Evolutionary conservation across 805 yeast genomes (phyloP), one percentile per base, ranked within the genome.

Genomic region (Candida hungchunana): DNA sequence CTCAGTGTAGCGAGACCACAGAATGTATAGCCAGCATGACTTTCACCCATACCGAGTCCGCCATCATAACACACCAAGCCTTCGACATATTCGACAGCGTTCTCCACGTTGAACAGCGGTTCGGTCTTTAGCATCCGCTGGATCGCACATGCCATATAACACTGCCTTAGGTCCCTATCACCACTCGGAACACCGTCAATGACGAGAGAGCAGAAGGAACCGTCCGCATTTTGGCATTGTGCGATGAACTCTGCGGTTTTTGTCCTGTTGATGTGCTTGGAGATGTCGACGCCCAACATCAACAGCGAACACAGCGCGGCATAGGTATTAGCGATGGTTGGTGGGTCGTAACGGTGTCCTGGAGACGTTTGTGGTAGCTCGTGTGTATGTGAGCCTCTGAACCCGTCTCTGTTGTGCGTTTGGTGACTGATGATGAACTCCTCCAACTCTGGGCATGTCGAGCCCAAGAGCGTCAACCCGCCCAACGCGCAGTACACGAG

Each of bases 11-110:
- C 82, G 17, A 89, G 48, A 0, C 84, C 96, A 60, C 97, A 89
- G 51, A 77, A 90, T 0, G 95, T 82, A 40, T 83, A 68, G 0
- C 97, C 98, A 7, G 87, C 79, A 60, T 90, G 97, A 3, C 88
- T 67, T 56, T 90, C 98, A 11, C 66, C 60, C 25, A 54, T 57
- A 5, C 89, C 82, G 30, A 85, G 59, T 0, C 96, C 97, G 2
- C 97, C 97, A 49, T 73, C 77, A 46, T 59, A 69, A n/a, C n/a
- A n/a, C n/a, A n/a, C n/a, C n/a, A n/a, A n/a, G 7, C 67, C 60
- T 25, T 64, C 53, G 8, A 61, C 50, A 0, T 54, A 34, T 14
- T 39, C 16, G 1, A 80, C 56, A 51, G 67, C 77, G 0, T 41
- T 37, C 4, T 54, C 53, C 20, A 83, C 27, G n/a, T 13, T 25